These are phyloP conservation scores for Gliomastix tumulicola DNA, from an alignment of 2,329 filamentous ascomycete species.

Conservation along the genomic window DNA sequence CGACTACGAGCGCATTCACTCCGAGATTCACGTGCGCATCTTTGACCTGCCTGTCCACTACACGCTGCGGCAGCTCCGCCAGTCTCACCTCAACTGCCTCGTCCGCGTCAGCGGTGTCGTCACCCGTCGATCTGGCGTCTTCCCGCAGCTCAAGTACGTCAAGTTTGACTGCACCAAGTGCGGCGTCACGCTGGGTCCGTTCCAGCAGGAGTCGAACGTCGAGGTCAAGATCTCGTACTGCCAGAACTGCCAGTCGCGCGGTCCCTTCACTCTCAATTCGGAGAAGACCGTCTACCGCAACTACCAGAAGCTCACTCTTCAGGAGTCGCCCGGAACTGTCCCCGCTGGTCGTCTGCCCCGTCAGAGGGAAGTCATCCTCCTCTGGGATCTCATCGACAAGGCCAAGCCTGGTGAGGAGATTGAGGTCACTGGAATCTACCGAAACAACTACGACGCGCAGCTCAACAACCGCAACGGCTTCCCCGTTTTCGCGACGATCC, in stretches of 20 bases:
- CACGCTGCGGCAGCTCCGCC: slow-evolving; percentile 88
- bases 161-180: slow-evolving; percentile 97
- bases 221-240: slow-evolving; percentile 97
- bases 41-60: slow-evolving; percentile 92
- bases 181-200: slow-evolving; percentile 83
- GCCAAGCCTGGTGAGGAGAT: slow-evolving; percentile 98
- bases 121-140: slow-evolving; percentile 88
- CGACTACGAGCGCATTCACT: slow-evolving; percentile 95
- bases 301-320: slow-evolving; percentile 94
- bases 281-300: slow-evolving; percentile 98
- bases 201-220: slow-evolving; percentile 93
- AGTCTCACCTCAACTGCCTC: slow-evolving; percentile 92
- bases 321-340: slow-evolving; percentile 95
- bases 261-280: slow-evolving; percentile 91
- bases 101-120: slow-evolving; percentile 94
- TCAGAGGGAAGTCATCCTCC: slow-evolving; percentile 86
- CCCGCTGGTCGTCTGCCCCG: slow-evolving; percentile 91
- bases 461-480: slow-evolving; percentile 99
- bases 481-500: slow-evolving; percentile 93
- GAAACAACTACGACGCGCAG: slow-evolving; percentile 96
- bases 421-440: slow-evolving; percentile 92
- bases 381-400: slow-evolving; percentile 95
- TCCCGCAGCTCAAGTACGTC: slow-evolving; percentile 96
- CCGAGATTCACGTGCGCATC: slow-evolving; percentile 95
- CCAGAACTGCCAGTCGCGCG: slow-evolving; percentile 90